Conservation (phyloP, 2,329 filamentous ascomycete species). For the Alternaria atra region DNA sequence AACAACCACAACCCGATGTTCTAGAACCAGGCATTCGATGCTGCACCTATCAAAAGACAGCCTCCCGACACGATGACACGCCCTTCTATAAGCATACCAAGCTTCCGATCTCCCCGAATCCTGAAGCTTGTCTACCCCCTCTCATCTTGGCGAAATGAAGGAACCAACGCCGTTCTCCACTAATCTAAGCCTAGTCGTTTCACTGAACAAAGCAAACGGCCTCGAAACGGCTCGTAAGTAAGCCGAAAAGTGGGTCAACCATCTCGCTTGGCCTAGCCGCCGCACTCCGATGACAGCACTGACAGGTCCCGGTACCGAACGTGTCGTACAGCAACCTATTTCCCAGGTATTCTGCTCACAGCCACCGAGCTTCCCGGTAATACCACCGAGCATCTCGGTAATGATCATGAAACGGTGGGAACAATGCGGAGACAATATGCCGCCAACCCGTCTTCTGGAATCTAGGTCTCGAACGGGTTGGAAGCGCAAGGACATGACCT, state of each 20-base stretch:
- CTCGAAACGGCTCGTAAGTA: neutral
- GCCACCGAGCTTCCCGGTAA: neutral
- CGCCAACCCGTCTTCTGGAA: neutral
- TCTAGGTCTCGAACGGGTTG: conserved; percentile 3
- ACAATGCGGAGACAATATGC: neutral
- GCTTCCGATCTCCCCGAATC: neutral
- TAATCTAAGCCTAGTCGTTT: neutral
- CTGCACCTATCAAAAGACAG: neutral
- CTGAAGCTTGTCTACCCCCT: conserved; percentile 1
- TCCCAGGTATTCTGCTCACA: neutral
- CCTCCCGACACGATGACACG: neutral
- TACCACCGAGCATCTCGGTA: neutral
- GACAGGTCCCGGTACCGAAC: neutral
- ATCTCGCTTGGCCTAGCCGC: conserved; percentile 4
- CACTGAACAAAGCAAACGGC: conserved; percentile 1
- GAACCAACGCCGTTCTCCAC: neutral
- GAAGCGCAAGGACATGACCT: neutral
- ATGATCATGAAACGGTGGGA: neutral
- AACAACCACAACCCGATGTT: neutral
- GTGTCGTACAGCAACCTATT: neutral
- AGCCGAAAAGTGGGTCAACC: conserved; percentile 6
- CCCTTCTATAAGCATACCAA: neutral
- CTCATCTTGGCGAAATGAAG: conserved; percentile 9
- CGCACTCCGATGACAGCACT: neutral
- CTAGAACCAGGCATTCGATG: neutral